Conservation (phyloP, 1,139 yeast genomes). For the Protomyces arabidopsidicola region DNA sequence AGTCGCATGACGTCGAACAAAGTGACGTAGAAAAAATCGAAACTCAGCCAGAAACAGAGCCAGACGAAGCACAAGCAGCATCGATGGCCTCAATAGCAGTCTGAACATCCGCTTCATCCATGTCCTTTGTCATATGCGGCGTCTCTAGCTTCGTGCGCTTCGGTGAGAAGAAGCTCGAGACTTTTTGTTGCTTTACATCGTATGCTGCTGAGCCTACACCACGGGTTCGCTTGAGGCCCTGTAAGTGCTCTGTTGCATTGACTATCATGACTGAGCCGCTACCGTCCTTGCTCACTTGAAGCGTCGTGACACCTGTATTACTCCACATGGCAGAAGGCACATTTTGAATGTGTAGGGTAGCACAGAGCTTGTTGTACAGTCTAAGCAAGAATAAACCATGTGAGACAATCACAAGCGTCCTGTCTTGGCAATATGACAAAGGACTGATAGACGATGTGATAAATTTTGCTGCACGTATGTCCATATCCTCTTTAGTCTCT, state of each 20-base stretch:
- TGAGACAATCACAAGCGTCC: slow-evolving; percentile 7
- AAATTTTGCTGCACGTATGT: slow-evolving; percentile 1
- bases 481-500: slow-evolving; percentile 14
- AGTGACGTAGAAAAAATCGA: no score
- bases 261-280: slow-evolving; percentile 2
- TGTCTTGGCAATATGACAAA: neutral
- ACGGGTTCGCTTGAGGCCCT: slow-evolving; percentile 19
- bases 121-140: neutral
- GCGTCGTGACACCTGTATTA: slow-evolving; percentile 16
- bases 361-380: slow-evolving; percentile 1
- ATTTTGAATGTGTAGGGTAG: neutral
- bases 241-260: slow-evolving; percentile 7
- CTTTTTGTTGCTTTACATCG: slow-evolving; percentile 14
- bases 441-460: neutral
- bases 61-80: slow-evolving; percentile 12
- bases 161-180: slow-evolving; percentile 7
- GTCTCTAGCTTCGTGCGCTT: neutral
- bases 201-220: slow-evolving; percentile 16
- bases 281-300: neutral
- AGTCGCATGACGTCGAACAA: neutral
- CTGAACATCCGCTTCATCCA: neutral
- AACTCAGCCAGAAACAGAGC: no score
- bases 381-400: slow-evolving; percentile 21
- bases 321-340: slow-evolving; percentile 18
- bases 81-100: slow-evolving; percentile 19